phyloP scores from a whole-genome alignment of 208 protist genomes.

The Leishmania gerbilli region DNA sequence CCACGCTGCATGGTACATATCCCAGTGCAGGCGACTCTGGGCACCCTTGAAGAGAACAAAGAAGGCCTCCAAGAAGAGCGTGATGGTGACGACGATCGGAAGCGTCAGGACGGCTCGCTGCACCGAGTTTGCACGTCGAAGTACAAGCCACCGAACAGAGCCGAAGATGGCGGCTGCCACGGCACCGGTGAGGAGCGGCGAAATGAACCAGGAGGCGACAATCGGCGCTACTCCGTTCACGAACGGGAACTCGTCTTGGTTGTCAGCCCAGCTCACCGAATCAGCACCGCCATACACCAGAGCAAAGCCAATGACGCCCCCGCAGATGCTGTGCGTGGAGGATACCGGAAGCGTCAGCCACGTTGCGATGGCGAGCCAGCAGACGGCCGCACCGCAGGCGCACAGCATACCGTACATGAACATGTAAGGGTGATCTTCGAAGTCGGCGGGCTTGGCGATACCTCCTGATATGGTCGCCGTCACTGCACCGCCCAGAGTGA shows the following conservation, averaged over 20 bases:
- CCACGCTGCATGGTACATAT: slow-evolving; percentile 47
- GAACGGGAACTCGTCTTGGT: slow-evolving; percentile 63
- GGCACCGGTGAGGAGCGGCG: slow-evolving; percentile 61
- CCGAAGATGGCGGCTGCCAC: slow-evolving; percentile 67
- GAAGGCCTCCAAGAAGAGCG: slow-evolving; percentile 83
- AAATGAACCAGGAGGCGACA: slow-evolving; percentile 85
- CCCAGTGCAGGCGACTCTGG: slow-evolving; percentile 60
- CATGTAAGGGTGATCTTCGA: slow-evolving; percentile 65
- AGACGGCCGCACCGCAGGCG: slow-evolving; percentile 61
- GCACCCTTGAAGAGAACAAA: slow-evolving; percentile 83
- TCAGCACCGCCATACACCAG: slow-evolving; percentile 70
- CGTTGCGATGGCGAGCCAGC: slow-evolving; percentile 68
- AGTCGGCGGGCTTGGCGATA: slow-evolving; percentile 65
- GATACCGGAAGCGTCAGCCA: slow-evolving; percentile 72
- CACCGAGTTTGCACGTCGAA: slow-evolving; percentile 55
- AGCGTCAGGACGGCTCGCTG: slow-evolving; percentile 57
- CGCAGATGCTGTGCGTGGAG: slow-evolving; percentile 83
- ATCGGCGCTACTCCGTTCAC: slow-evolving; percentile 75
- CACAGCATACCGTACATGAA: slow-evolving; percentile 89
- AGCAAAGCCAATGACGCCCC: slow-evolving; percentile 80
- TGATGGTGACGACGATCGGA: slow-evolving; percentile 62
- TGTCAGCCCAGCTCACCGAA: slow-evolving; percentile 64
- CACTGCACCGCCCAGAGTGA: slow-evolving; percentile 69
- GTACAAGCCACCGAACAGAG: slow-evolving; percentile 50
- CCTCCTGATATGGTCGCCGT: slow-evolving; percentile 80